These are phyloP conservation scores for Capsella rubella DNA, from an alignment of 441 rosid genomes.

Conservation along the genomic window DNA sequence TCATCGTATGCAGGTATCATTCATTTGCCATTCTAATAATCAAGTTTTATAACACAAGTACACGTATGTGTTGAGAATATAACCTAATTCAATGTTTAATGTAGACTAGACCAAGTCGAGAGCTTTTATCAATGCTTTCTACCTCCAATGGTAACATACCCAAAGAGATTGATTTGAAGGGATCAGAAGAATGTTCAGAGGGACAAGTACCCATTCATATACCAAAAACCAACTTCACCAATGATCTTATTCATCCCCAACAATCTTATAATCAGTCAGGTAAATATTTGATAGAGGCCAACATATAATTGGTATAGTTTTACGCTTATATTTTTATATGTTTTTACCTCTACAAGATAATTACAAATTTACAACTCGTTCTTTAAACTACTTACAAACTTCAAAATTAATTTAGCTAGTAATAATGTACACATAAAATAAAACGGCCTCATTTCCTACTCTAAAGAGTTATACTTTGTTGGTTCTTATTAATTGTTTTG, in stretches of 20 bases:
- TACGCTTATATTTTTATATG: neutral
- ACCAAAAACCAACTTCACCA: slow-evolving; percentile 26
- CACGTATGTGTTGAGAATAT: too few relatives aligned
- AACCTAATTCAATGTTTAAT: neutral
- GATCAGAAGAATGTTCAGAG: slow-evolving; percentile 35
- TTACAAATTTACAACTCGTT: too few relatives aligned
- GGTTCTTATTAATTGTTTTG: neutral
- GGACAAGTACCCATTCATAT: slow-evolving; percentile 45
- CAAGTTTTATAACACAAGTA: neutral
- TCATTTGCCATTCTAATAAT: neutral
- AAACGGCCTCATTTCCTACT: neutral
- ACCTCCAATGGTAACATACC: neutral
- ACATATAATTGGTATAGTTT: neutral
- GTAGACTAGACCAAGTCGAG: slow-evolving; percentile 40
- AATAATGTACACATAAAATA: neutral
- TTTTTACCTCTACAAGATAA: too few relatives aligned
- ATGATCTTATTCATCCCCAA: slow-evolving; percentile 24
- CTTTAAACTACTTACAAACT: neutral
- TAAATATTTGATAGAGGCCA: slow-evolving; percentile 1
- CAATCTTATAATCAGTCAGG: slow-evolving; percentile 9
- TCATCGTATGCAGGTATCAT: slow-evolving; percentile 33
- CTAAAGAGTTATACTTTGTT: neutral
- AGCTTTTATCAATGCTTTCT: slow-evolving; percentile 37
- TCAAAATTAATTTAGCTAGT: too few relatives aligned
- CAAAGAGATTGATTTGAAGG: slow-evolving; percentile 1